A percentile compares a stretch with the other conserved stretches of the same genome.
These are phyloP conservation scores for Echeveria elegans DNA, from an alignment of 164 flowering plant genomes.

Conservation along the genomic window DNA sequence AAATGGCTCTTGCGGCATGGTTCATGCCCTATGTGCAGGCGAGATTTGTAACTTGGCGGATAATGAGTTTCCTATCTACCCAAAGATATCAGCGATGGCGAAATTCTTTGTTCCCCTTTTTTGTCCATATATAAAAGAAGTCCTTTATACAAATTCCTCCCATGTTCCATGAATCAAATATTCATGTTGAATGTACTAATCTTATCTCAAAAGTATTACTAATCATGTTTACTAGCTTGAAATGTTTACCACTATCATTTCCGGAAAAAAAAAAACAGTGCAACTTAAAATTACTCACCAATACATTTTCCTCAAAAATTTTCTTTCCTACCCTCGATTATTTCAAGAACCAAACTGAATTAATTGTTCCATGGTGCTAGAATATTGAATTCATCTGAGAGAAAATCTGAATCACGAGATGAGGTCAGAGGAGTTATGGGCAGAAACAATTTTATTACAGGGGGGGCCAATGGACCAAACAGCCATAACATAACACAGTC, in stretches of 20 bases:
- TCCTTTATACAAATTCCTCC: not conserved
- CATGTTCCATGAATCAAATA: not conserved
- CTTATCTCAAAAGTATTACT: not conserved
- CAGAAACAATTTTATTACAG: not conserved
- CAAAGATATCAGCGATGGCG: not conserved
- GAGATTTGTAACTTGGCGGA: slow-evolving; percentile 45
- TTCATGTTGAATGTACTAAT: not conserved
- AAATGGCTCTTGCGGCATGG: slow-evolving; percentile 81
- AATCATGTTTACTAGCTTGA: not conserved
- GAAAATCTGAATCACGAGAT: not conserved
- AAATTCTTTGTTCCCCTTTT: slow-evolving; percentile 3
- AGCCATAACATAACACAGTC: not conserved
- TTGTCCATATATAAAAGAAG: slow-evolving; percentile 7
- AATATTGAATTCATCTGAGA: too few species aligned
- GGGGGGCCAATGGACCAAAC: not conserved
- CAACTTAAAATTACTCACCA: too few species aligned
- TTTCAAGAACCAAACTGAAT: too few species aligned
- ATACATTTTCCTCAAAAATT: too few species aligned
- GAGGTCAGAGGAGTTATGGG: not conserved
- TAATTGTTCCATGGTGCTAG: too few species aligned
- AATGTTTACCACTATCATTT: too few species aligned
- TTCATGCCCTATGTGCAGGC: slow-evolving; percentile 88
- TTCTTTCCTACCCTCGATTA: too few species aligned
- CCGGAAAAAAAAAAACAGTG: too few species aligned
- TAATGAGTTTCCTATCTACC: not conserved